Evolutionary conservation across 257 asterid species (phyloP).

Genomic region (Nyctanthes arbortristis): DNA sequence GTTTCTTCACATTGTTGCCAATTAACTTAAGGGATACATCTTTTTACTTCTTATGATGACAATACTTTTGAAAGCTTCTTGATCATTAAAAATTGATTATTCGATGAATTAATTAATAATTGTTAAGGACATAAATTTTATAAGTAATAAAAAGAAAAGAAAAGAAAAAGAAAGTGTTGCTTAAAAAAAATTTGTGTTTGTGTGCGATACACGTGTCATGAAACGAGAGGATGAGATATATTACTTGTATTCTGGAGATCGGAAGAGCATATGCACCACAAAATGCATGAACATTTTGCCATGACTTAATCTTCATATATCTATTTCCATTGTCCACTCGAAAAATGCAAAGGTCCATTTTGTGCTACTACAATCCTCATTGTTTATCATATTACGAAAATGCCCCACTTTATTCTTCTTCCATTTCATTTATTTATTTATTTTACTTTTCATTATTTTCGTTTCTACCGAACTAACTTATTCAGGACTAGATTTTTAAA

Average conservation of each 20-base stretch:
- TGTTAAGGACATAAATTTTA: too few species aligned
- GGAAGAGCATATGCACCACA: slow-evolving; percentile 32
- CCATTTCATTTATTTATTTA: not conserved
- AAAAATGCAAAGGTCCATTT: not conserved
- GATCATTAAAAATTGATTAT: too few species aligned
- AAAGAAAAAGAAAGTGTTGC: too few species aligned
- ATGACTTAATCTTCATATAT: slow-evolving; percentile 25
- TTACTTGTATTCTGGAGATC: slow-evolving; percentile 19
- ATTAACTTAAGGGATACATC: too few species aligned
- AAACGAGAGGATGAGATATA: slow-evolving; percentile 29
- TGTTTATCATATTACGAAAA: not conserved
- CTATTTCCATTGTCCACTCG: slow-evolving; percentile 22
- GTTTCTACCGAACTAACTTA: not conserved
- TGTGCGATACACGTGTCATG: slow-evolving; percentile 31
- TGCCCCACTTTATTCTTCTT: not conserved
- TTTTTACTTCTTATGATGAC: too few species aligned
- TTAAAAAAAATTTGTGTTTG: too few species aligned
- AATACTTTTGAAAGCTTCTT: too few species aligned
- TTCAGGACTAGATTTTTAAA: too few species aligned
- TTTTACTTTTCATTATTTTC: not conserved
- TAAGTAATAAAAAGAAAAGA: too few species aligned
- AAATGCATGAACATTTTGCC: slow-evolving; percentile 10
- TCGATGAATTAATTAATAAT: too few species aligned
- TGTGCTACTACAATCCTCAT: slow-evolving; percentile 4
- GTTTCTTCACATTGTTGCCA: too few species aligned